Percentiles rank a stretch among this genome's conserved stretches.
phyloP scores from a whole-genome alignment of 225 moss, liverwort and hornwort genomes.

The Rhytidiadelphus loreus region DNA sequence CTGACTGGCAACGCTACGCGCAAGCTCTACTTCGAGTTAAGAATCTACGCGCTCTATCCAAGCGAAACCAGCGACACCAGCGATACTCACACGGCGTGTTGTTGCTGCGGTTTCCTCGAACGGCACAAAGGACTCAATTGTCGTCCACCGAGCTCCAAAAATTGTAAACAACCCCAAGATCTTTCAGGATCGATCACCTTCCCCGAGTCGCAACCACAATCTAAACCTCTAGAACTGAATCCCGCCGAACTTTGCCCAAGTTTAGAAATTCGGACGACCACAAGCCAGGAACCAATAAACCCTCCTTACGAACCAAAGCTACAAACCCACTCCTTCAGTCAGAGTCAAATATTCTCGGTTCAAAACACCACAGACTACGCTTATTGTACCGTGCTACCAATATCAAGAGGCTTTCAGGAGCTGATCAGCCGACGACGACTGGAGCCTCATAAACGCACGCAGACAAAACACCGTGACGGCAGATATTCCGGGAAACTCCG shows the following conservation, averaged over 20 bases:
- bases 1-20: background rate
- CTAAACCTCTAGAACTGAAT: background rate
- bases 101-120: background rate
- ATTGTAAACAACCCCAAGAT: background rate
- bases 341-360: background rate
- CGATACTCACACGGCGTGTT: background rate
- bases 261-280: background rate
- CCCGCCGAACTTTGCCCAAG: background rate
- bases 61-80: background rate
- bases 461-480: slow-evolving; percentile 1
- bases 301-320: background rate
- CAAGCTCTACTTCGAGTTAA: background rate
- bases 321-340: background rate
- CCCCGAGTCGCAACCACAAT: background rate
- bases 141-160: background rate
- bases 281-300: background rate
- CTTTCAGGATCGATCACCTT: background rate
- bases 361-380: background rate
- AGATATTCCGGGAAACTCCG: background rate
- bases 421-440: background rate
- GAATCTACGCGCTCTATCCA: background rate
- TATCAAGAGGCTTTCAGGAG: background rate
- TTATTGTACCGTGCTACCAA: background rate
- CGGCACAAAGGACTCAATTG: background rate
- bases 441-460: background rate